Conservation (phyloP, 1,284 basidiomycete species). For the Athelia psychrophila region DNA sequence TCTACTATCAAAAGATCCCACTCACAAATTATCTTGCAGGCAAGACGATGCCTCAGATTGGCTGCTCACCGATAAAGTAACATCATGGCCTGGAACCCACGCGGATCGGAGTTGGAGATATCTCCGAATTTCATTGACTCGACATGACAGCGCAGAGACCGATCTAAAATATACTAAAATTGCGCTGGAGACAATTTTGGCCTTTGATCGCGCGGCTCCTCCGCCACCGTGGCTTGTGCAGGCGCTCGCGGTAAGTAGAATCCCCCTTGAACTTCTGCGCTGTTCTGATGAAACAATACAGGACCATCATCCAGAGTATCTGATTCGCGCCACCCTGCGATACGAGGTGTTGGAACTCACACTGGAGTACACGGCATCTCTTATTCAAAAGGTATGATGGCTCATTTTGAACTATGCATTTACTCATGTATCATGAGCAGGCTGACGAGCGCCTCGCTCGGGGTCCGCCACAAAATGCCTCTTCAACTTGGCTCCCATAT, state of each 20-base stretch:
- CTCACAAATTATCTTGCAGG: slow-evolving; percentile 31
- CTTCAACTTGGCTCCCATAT: slow-evolving; percentile 79
- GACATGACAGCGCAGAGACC: slow-evolving; percentile 74
- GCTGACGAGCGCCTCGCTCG: slow-evolving; percentile 56
- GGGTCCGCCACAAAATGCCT: slow-evolving; percentile 53
- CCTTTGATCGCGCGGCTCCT: slow-evolving; percentile 54
- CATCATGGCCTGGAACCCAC: slow-evolving; percentile 81
- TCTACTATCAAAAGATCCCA: slow-evolving; percentile 7
- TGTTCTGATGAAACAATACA: slow-evolving; percentile 23
- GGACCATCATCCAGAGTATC: slow-evolving; percentile 74
- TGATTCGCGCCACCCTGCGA: slow-evolving; percentile 72
- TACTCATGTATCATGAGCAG: slow-evolving; percentile 30
- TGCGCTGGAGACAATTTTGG: slow-evolving; percentile 75
- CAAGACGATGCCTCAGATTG: slow-evolving; percentile 72
- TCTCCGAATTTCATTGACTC: slow-evolving; percentile 75
- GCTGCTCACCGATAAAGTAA: slow-evolving; percentile 78
- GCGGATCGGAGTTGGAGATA: slow-evolving; percentile 88
- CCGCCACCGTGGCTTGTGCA: slow-evolving; percentile 84
- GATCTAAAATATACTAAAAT: slow-evolving; percentile 76
- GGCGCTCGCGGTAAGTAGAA: slow-evolving; percentile 58
- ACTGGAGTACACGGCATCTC: slow-evolving; percentile 64
- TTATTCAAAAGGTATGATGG: slow-evolving; percentile 66
- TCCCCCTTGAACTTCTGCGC: neutral
- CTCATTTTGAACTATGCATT: slow-evolving; percentile 7
- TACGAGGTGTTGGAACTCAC: slow-evolving; percentile 82